phyloP scores from a whole-genome alignment of 1,284 basidiomycete species.

The Leccinum griseonigrum region DNA sequence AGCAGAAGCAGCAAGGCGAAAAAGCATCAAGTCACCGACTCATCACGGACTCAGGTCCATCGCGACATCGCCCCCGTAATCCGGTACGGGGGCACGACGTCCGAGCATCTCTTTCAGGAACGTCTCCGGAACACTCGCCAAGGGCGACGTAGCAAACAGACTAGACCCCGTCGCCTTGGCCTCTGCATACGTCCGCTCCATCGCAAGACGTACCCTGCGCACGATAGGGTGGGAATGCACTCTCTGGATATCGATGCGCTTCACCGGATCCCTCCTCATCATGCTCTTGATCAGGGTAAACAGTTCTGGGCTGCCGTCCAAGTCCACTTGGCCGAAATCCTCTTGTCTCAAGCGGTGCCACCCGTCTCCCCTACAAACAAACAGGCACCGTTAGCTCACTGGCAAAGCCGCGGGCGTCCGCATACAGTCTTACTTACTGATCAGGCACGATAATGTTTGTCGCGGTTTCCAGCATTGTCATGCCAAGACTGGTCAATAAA shows the following conservation, averaged over 20 bases:
- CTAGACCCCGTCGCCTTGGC: constrained; percentile 40
- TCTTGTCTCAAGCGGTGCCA: constrained; percentile 94
- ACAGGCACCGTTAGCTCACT: constrained; percentile 13
- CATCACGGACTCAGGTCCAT: constrained; percentile 43
- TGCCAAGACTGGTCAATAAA: constrained; percentile 68
- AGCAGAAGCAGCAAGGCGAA: neutral
- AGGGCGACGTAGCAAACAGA: constrained; percentile 63
- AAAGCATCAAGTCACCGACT: neutral
- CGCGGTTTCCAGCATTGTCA: constrained; percentile 93
- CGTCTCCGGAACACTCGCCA: constrained; percentile 53
- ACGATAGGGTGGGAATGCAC: constrained; percentile 70
- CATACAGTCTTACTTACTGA: constrained; percentile 63
- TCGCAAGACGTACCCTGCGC: constrained; percentile 59
- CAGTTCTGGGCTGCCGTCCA: constrained; percentile 72
- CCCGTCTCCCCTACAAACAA: constrained; percentile 66
- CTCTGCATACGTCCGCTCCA: constrained; percentile 52
- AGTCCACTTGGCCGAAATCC: constrained; percentile 89
- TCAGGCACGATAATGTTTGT: constrained; percentile 97
- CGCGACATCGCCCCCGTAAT: constrained; percentile 31
- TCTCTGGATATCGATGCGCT: constrained; percentile 58
- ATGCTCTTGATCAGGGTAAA: constrained; percentile 71
- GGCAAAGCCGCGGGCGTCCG: constrained; percentile 5
- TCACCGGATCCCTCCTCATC: constrained; percentile 72
- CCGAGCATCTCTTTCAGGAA: constrained; percentile 66
- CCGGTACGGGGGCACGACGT: constrained; percentile 14